Evolutionary conservation across 257 asterid genomes (phyloP), one percentile per base, ranked within the genome.

Genomic region (Przewalskia tangutica): DNA sequence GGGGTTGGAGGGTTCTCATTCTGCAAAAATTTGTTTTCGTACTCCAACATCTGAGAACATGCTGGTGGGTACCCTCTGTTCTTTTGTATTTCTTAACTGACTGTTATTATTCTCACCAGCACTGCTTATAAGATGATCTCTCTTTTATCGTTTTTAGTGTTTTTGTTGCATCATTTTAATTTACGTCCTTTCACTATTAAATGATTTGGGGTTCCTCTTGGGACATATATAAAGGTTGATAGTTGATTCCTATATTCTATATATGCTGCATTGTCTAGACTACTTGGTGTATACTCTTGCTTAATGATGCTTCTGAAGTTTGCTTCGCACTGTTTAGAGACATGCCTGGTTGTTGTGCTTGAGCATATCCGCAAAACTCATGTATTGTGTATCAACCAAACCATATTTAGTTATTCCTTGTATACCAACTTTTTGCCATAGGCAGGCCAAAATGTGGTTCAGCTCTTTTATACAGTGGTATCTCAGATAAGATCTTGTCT

Each of bases 11-110:
- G 95, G 90, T 79, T 83, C 93, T 55, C 87, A 83, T 73, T 81
- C 88, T 82, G 99, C 98, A 1, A 92, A 88, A 83, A 84, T 94
- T 85, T 84, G 93, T 76, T 95, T 91, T 87, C 95, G 89, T 64
- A 88, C 90, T 63, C 98, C 99, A 77, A 94, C 97, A 65, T 86
- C 93, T 71, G 99, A 95, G 84, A 91, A 90, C 91, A 94, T 94
- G 99, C 55, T 89, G 97, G 97, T 95, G 88, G 70, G 99, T 91
- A 34, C 83, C 62, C 58, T 23, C 44, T 82, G 64, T 34, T 84
- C 87, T 84, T 82, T 83, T 75, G 68, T n/a, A 8, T 62, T 13
- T 79, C 17, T 53, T 42, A 2, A 77, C 81, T 9, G 60, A 55
- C 58, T 75, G 70, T 55, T 40, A 58, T 23, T 67, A 54, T 58